These are phyloP conservation scores for Podospora sp. DNA, from an alignment of 495 filamentous ascomycete species.

Conservation along the genomic window DNA sequence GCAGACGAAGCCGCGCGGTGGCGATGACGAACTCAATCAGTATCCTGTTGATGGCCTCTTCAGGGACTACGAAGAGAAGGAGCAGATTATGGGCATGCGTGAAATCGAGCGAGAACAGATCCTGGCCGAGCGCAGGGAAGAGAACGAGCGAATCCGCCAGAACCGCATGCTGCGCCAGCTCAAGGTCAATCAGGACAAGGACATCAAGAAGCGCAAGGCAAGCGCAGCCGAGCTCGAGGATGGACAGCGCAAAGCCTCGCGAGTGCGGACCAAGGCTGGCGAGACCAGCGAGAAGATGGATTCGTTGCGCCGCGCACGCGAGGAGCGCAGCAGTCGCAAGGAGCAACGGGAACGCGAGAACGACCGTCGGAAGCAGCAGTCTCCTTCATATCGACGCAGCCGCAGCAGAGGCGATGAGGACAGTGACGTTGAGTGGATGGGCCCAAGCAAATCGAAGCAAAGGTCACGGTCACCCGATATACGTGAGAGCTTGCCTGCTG, in stretches of 20 bases:
- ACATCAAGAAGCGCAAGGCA: conserved; percentile 78
- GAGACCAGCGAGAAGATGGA: conserved; percentile 77
- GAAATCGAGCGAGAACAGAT: conserved; percentile 89
- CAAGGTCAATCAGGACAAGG: conserved; percentile 67
- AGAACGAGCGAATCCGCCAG: conserved; percentile 77
- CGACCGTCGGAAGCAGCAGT: conserved; percentile 59
- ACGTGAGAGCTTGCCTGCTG: conserved; percentile 57
- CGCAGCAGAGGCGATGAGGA: conserved; percentile 70
- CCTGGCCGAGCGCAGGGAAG: conserved; percentile 82
- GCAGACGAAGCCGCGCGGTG: conserved; percentile 52
- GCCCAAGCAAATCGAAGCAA: conserved; percentile 42
- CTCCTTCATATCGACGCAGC: conserved; percentile 46
- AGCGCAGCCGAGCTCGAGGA: conserved; percentile 71
- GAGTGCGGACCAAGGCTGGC: conserved; percentile 81
- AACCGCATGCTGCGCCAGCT: conserved; percentile 82
- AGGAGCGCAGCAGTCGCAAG: conserved; percentile 78
- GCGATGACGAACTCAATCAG: conserved; percentile 64
- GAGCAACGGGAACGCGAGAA: conserved; percentile 70
- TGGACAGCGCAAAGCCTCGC: conserved; percentile 74
- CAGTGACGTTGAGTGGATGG: conserved; percentile 77
- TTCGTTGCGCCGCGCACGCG: conserved; percentile 78
- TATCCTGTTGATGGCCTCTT: conserved; percentile 92
- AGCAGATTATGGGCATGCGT: conserved; percentile 80
- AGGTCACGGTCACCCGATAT: conserved; percentile 51
- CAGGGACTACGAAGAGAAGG: conserved; percentile 75